These are phyloP conservation scores for Scutellaria galericulata DNA, from an alignment of 257 asterid genomes.

Conservation along the genomic window DNA sequence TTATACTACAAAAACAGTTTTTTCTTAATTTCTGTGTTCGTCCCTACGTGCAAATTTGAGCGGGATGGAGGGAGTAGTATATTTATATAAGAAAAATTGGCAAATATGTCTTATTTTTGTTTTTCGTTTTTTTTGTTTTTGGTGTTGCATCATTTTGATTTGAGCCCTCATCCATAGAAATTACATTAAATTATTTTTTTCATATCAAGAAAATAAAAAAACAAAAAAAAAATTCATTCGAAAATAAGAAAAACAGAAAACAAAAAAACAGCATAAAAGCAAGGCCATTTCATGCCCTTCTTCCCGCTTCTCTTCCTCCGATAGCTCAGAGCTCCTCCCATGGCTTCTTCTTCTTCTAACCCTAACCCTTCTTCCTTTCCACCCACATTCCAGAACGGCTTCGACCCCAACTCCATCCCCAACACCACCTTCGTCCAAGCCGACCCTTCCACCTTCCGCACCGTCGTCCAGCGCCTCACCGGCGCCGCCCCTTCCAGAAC, in stretches of 20 bases:
- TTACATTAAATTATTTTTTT: background rate
- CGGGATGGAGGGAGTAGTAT: too few species aligned
- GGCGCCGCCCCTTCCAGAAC: conserved; percentile 42
- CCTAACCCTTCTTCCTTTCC: conserved; percentile 26
- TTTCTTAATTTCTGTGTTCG: too few species aligned
- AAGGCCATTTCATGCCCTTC: conserved; percentile 28
- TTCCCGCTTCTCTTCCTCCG: conserved; percentile 40
- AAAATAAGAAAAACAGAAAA: background rate
- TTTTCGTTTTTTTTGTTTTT: too few species aligned
- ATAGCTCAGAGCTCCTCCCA: conserved; percentile 24
- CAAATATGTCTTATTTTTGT: too few species aligned
- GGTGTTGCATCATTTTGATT: too few species aligned
- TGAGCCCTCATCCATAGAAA: conserved; percentile 5
- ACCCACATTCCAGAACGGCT: conserved; percentile 39
- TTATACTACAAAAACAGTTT: too few species aligned
- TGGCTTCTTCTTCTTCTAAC: conserved; percentile 36
- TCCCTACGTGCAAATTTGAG: too few species aligned
- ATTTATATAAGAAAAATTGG: too few species aligned
- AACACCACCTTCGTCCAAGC: conserved; percentile 81
- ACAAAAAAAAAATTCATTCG: background rate
- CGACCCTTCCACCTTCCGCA: conserved; percentile 80
- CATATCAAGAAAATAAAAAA: background rate
- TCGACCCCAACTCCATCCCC: conserved; percentile 47
- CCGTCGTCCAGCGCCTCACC: conserved; percentile 78
- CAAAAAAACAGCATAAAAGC: conserved; percentile 38